Percentiles rank a stretch among this genome's conserved stretches.
Conservation (phyloP, 345 rosid species). For the Populus simonii region DNA sequence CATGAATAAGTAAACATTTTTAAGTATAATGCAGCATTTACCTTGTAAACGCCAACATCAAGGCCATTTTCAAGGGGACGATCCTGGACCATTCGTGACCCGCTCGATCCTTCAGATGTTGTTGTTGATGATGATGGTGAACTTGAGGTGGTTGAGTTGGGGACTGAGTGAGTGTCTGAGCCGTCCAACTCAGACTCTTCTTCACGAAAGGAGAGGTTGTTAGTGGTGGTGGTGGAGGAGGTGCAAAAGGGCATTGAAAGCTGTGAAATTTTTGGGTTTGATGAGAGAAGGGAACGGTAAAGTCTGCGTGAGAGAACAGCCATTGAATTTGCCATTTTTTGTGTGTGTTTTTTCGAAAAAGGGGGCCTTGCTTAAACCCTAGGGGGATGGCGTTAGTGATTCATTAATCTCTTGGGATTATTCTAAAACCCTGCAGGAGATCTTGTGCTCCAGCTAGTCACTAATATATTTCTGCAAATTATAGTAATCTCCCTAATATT, state of each 20-base stretch:
- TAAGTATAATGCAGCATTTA: background rate
- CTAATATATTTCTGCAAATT: too few species aligned
- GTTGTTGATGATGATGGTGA: constrained; percentile 6
- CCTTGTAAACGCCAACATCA: constrained; percentile 77
- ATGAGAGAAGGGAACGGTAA: constrained; percentile 42
- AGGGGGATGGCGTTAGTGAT: too few species aligned
- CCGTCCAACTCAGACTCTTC: constrained; percentile 22
- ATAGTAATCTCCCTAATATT: too few species aligned
- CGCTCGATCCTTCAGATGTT: constrained; percentile 11
- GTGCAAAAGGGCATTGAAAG: constrained; percentile 44
- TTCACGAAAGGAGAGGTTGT: constrained; percentile 23
- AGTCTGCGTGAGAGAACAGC: constrained; percentile 56
- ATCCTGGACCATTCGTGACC: constrained; percentile 39
- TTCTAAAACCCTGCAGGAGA: too few species aligned
- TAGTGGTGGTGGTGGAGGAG: constrained; percentile 11
- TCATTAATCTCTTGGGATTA: too few species aligned
- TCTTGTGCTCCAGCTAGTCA: too few species aligned
- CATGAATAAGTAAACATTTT: background rate
- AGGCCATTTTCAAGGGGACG: constrained; percentile 73
- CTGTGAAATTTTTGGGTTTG: constrained; percentile 30
- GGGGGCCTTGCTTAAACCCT: too few species aligned
- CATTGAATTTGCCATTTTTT: constrained; percentile 43
- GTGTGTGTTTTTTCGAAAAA: too few species aligned
- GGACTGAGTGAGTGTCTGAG: constrained; percentile 36
- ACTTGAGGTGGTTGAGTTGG: constrained; percentile 13